A percentile compares a stretch with the other conserved stretches of the same genome.
Conservation (phyloP, 805 yeast genomes). For the Wickerhamomyces queroliae region DNA sequence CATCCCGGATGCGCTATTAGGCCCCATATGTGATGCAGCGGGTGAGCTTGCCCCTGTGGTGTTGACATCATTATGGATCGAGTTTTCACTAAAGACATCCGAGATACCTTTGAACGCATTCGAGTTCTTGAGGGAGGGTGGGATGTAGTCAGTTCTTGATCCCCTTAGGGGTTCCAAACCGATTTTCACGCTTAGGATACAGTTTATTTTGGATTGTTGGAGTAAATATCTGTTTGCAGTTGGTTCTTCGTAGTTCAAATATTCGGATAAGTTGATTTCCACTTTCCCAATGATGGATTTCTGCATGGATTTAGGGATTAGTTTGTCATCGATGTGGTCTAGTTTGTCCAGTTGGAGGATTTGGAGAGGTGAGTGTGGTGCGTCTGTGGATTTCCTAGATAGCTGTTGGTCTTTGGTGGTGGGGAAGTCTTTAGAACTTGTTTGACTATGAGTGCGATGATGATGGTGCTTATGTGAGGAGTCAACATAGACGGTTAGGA, state of each 20-base stretch:
- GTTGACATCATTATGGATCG: conserved; percentile 5
- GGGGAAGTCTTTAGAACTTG: neutral
- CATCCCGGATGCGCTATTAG: neutral
- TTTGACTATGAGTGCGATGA: conserved; percentile 1
- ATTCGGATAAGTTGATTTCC: conserved; percentile 67
- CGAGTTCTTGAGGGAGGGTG: conserved; percentile 28
- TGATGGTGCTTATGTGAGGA: conserved; percentile 3
- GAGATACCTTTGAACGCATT: conserved; percentile 43
- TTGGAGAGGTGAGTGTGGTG: too few relatives aligned
- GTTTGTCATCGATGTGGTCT: conserved; percentile 1
- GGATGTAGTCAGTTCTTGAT: conserved; percentile 33
- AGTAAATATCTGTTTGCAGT: conserved; percentile 61
- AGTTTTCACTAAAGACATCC: conserved; percentile 26
- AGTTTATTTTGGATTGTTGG: conserved; percentile 75
- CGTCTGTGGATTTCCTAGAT: too few relatives aligned
- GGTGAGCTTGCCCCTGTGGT: conserved; percentile 9
- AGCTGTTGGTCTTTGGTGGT: neutral
- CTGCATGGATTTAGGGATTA: conserved; percentile 12
- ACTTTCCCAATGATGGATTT: conserved; percentile 58
- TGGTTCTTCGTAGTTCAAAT: conserved; percentile 43
- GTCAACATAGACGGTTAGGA: conserved; percentile 41
- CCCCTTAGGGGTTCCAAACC: conserved; percentile 40
- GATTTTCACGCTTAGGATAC: conserved; percentile 63
- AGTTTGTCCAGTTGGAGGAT: neutral
- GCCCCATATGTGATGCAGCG: neutral